These are phyloP conservation scores for Phytophthora ohioensis DNA, from an alignment of 352 stramenopile species.

Conservation along the genomic window DNA sequence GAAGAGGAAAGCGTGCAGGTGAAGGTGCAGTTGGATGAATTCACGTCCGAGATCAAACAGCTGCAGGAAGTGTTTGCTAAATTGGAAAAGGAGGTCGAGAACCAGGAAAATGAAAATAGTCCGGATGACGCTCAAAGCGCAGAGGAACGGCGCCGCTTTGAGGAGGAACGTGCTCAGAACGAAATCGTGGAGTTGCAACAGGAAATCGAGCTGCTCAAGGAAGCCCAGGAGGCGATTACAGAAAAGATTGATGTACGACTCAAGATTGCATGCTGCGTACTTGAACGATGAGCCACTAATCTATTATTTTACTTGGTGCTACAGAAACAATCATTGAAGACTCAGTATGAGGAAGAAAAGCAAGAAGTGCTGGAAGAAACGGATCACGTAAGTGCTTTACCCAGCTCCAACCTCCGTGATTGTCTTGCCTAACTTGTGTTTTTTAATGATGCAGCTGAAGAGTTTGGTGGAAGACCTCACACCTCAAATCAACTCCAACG, in stretches of 20 bases:
- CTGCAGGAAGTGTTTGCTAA: constrained; percentile 61
- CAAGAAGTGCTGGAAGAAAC: constrained; percentile 69
- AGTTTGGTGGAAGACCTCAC: constrained; percentile 56
- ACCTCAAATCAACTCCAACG: constrained; percentile 65
- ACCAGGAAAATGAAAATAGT: constrained; percentile 28
- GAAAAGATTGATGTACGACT: constrained; percentile 55
- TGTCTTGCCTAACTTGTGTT: not conserved
- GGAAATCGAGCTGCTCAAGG: constrained; percentile 70
- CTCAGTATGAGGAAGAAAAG: constrained; percentile 73
- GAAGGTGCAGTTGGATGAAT: constrained; percentile 53
- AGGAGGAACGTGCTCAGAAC: constrained; percentile 52
- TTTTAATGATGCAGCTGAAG: constrained; percentile 48
- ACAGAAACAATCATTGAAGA: constrained; percentile 66
- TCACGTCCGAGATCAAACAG: constrained; percentile 55
- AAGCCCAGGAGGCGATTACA: constrained; percentile 54
- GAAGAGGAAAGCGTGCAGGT: constrained; percentile 44
- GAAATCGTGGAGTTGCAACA: constrained; percentile 64
- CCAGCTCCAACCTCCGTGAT: not conserved
- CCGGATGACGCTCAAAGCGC: constrained; percentile 37
- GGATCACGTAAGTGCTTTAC: constrained; percentile 48
- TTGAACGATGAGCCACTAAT: not conserved
- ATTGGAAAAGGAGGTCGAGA: constrained; percentile 49
- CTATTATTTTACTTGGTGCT: constrained; percentile 4
- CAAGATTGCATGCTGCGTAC: not conserved
- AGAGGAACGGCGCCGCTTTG: constrained; percentile 40